These are phyloP conservation scores for Penicillium sclerotigenum DNA, from an alignment of 2,329 filamentous ascomycete species.

Conservation along the genomic window DNA sequence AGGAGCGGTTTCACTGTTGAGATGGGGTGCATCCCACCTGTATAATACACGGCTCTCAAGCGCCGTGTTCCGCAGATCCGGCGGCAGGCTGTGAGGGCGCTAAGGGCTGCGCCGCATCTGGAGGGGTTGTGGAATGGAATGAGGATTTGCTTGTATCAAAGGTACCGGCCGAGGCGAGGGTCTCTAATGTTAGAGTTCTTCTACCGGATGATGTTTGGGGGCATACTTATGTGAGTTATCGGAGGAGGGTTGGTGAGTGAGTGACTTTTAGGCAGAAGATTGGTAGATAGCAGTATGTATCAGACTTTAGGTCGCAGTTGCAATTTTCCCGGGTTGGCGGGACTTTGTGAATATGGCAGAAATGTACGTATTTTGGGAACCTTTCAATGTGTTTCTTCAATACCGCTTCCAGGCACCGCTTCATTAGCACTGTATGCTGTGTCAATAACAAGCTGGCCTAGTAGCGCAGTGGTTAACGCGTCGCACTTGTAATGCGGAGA, in stretches of 20 bases:
- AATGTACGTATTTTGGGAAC: no score
- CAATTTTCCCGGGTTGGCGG: no score
- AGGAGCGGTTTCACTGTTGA: slow-evolving; percentile 25
- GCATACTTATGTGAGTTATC: slow-evolving; percentile 12
- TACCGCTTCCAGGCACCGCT: no score
- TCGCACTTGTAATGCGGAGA: neutral
- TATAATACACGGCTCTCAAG: slow-evolving; percentile 34
- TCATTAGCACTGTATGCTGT: no score
- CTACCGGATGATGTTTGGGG: slow-evolving; percentile 8
- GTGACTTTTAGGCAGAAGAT: slow-evolving; percentile 1
- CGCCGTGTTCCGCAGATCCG: slow-evolving; percentile 34
- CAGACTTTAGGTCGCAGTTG: no score
- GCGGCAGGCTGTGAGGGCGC: slow-evolving; percentile 19
- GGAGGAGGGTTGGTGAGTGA: slow-evolving; percentile 2
- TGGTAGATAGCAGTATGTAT: neutral
- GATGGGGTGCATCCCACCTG: slow-evolving; percentile 31
- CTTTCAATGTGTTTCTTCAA: no score
- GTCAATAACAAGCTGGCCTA: neutral
- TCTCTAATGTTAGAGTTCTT: slow-evolving; percentile 13
- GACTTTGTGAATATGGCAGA: no score
- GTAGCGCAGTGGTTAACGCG: neutral
- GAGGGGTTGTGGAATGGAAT: slow-evolving; percentile 19
- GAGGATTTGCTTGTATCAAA: slow-evolving; percentile 5
- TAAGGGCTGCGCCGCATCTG: slow-evolving; percentile 14
- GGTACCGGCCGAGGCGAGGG: slow-evolving; percentile 1